phyloP scores from a whole-genome alignment of 345 rosid genomes.

The Heritiera littoralis region DNA sequence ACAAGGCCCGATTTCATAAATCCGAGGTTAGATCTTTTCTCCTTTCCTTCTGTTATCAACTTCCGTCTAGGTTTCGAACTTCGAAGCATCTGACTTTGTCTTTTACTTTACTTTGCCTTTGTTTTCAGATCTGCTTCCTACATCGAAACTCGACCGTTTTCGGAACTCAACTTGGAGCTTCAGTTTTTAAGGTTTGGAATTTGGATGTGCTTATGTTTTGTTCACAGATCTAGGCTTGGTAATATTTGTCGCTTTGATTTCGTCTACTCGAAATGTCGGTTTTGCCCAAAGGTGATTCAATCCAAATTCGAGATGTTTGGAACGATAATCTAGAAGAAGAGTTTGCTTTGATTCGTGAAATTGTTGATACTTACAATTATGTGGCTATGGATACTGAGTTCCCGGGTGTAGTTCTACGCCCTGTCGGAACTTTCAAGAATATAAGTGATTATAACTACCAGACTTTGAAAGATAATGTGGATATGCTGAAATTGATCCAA shows the following conservation, averaged over 20 bases:
- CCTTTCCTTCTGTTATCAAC: neutral
- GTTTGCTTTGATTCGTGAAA: constrained; percentile 72
- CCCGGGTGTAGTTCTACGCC: constrained; percentile 85
- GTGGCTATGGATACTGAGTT: constrained; percentile 94
- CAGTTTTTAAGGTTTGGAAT: constrained; percentile 14
- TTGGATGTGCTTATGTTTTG: constrained; percentile 36
- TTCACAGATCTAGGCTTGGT: constrained; percentile 50
- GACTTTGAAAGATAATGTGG: constrained; percentile 80
- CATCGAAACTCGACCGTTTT: neutral
- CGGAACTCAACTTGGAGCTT: neutral
- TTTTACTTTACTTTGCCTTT: neutral
- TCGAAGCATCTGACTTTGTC: neutral
- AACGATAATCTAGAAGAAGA: constrained; percentile 76
- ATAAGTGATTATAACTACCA: constrained; percentile 76
- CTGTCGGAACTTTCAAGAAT: constrained; percentile 73
- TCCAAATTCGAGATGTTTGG: constrained; percentile 88
- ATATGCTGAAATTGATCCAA: constrained; percentile 81
- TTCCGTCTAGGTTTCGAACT: neutral
- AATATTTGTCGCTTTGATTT: constrained; percentile 8
- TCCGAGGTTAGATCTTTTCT: constrained; percentile 44
- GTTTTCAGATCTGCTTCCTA: constrained; percentile 12
- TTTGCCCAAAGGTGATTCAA: constrained; percentile 58
- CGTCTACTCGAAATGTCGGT: constrained; percentile 47
- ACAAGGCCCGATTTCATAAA: constrained; percentile 23
- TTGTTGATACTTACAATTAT: constrained; percentile 59